These are phyloP conservation scores for Leccinum arenicola DNA, from an alignment of 768 basidiomycete species.

Conservation along the genomic window DNA sequence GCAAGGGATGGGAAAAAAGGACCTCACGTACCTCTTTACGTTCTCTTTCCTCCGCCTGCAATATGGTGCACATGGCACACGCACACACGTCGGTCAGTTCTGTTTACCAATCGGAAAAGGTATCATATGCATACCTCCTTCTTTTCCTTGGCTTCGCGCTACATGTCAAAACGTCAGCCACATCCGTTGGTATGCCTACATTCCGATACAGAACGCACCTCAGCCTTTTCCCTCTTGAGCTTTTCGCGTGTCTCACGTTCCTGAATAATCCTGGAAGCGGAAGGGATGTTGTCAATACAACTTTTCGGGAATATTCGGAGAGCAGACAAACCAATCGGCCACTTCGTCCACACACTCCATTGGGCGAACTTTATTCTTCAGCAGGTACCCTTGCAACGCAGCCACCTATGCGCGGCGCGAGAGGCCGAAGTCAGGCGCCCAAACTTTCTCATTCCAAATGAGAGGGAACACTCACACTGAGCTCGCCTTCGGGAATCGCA, in stretches of 20 bases:
- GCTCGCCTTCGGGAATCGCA: slow-evolving; percentile 81
- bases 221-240: slow-evolving; percentile 76
- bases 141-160: slow-evolving; percentile 82
- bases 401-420: slow-evolving; percentile 54
- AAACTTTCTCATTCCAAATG: neutral
- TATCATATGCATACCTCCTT: slow-evolving; percentile 45
- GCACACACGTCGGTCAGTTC: slow-evolving; percentile 3
- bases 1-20: neutral
- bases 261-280: slow-evolving; percentile 49
- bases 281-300: neutral
- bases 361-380: slow-evolving; percentile 90
- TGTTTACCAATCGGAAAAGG: neutral
- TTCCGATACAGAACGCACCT: slow-evolving; percentile 34
- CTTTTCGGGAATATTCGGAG: slow-evolving; percentile 5
- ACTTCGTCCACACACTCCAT: slow-evolving; percentile 82
- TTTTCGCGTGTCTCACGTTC: slow-evolving; percentile 84
- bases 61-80: neutral
- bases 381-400: slow-evolving; percentile 77
- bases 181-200: neutral
- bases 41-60: slow-evolving; percentile 56
- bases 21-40: slow-evolving; percentile 54
- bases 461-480: slow-evolving; percentile 58
- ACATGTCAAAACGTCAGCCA: slow-evolving; percentile 11
- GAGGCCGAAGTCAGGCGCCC: neutral
- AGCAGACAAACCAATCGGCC: slow-evolving; percentile 53